Evolutionary conservation across 768 basidiomycete genomes (phyloP).

Genomic region (Phanerodontia chrysosporium): DNA sequence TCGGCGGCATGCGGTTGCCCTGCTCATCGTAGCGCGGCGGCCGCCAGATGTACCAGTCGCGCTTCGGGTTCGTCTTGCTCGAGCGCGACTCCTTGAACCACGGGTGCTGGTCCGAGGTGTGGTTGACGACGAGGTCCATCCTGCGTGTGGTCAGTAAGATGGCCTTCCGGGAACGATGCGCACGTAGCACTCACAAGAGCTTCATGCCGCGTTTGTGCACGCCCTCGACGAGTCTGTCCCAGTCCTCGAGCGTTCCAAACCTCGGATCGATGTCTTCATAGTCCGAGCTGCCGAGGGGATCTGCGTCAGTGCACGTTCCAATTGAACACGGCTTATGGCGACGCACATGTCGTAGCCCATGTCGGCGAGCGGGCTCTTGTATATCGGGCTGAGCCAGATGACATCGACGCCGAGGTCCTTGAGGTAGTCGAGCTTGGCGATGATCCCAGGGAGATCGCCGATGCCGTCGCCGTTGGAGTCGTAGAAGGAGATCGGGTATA

Average conservation of each 20-base stretch:
- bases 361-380: constrained; percentile 61
- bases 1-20: constrained; percentile 57
- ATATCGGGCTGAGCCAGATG: constrained; percentile 72
- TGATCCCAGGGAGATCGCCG: constrained; percentile 68
- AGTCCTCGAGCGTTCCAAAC: constrained; percentile 62
- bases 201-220: constrained; percentile 66
- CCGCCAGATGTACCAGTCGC: constrained; percentile 78
- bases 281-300: constrained; percentile 49
- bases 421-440: constrained; percentile 62
- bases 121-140: constrained; percentile 78
- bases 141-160: constrained; percentile 32
- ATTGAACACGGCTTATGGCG: background rate
- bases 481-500: constrained; percentile 67
- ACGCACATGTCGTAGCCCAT: constrained; percentile 73
- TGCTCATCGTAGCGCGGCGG: constrained; percentile 48
- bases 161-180: no score
- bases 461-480: constrained; percentile 71
- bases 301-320: constrained; percentile 5
- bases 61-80: constrained; percentile 49
- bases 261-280: constrained; percentile 60
- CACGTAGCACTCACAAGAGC: constrained; percentile 44
- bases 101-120: constrained; percentile 68
- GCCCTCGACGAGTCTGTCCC: constrained; percentile 49
- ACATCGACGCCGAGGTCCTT: constrained; percentile 63
- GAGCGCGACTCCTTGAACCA: constrained; percentile 66